Base-by-base conservation (phyloP, 306 rosid genomes). In the Lathyrus tuberosus region DNA sequence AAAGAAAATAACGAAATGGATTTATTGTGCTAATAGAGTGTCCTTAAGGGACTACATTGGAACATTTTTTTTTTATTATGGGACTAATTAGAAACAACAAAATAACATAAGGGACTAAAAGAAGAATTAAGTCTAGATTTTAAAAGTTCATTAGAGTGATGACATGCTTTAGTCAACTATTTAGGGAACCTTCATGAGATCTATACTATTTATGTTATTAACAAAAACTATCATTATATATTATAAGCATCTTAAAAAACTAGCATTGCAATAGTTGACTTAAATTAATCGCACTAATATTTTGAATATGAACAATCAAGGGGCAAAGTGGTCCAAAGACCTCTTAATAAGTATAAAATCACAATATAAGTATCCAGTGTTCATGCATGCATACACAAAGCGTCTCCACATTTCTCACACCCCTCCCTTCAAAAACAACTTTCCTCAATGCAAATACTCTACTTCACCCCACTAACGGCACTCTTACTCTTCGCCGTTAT, bases 401-500 rank as follows among this genome's bases (percentile, higher is more conserved):
- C 12, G 2, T 42, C 56, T 26, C 69, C 2, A 1, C 70, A 26
- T 24, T 65, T 65, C 26, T 10, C 40, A 26, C 54, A 24, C 40
- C 15, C 47, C 16, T 4, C 15, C 54, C 7, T 3, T 40, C 61
- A 15, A 4, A 64, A 30, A 37, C 10, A 35, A 6, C 10, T 1
- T 35, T 7, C 31, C 46, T 28, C 41, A 56, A 87, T 87, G 89
- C 10, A 7, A 14, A 20, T 2, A 8, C 3, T 75, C 35, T 49
- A 10, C 48, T 71, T 52, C 8, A 31, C 66, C 9, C 69, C 30
- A 14, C 3, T 65, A 22, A 65, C 67, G 9, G 18, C 16, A 44
- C 20, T 74, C 4, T n/a, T 83, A 24, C 38, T 86, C 1, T 53
- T 82, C 0, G 47, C 78, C 42, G 26, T 66, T 49, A 35, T n/a